Base-by-base conservation (phyloP, 768 basidiomycete genomes). In the Serendipita indica region DNA sequence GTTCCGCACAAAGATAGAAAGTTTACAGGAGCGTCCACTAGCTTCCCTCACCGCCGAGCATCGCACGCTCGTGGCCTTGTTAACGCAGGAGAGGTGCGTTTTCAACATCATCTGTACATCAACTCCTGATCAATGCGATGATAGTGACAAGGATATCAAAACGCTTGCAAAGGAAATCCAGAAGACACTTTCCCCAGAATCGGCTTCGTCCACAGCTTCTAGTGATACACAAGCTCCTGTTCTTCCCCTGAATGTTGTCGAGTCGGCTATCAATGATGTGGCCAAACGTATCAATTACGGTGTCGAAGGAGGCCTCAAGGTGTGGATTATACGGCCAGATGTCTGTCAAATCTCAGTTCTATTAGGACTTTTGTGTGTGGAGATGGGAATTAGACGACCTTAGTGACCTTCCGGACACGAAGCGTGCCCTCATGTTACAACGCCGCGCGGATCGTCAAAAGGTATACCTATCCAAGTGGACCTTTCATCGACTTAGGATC, bases 231-330 rank as follows among this genome's bases (percentile, higher is more conserved):
- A 72, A 6, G 71, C 74, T 37, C 68, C 69, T 27, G 72, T 82
- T 1, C 68, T 81, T 6, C 72, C 74, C n/a, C 64, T 73, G 2
- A 61, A 66, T 12, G 66, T 72, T 1, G 74, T 94, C 3, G 87
- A 90, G 64, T 69, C 72, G 33, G 78, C 81, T 12, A 83, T 93
- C 56, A 81, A 78, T 66, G 64, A 71, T 2, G 67, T 84, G 10
- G 79, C 88, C 59, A 72, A 68, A 28, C 82, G 91, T 14, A 78
- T 76, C 27, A 92, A 94, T 68, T 93, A 93, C 65, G 91, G 91
- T 1, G 69, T 92, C 3, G 81, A 87, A 57, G 62, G 35, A 22
- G 65, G 70, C 7, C 78, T 77, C 33, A 71, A 72, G 57, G 39
- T 45, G 27, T 45, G 46, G 34, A 30, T 20, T 6, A 6, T 62